These are phyloP conservation scores for Paraphoma sp. DNA, from an alignment of 2,329 filamentous ascomycete species.

Conservation along the genomic window DNA sequence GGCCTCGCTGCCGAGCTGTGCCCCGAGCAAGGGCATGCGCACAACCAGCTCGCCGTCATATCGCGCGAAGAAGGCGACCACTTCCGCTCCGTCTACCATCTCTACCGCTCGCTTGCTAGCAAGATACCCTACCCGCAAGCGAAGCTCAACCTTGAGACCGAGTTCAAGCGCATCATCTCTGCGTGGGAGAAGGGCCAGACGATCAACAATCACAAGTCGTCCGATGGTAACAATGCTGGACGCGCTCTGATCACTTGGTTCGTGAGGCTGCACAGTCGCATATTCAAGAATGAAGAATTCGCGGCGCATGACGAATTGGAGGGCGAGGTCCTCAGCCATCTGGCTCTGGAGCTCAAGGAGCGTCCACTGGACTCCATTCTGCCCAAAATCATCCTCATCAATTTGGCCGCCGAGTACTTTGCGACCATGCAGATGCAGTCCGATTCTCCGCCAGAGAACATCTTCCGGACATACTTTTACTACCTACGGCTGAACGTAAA, in stretches of 20 bases:
- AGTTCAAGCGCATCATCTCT: conserved; percentile 72
- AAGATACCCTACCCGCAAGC: conserved; percentile 77
- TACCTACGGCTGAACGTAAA: conserved; percentile 80
- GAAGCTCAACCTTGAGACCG: conserved; percentile 75
- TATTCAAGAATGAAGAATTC: conserved; percentile 79
- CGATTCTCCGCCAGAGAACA: conserved; percentile 41
- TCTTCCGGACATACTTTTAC: conserved; percentile 59
- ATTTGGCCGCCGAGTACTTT: conserved; percentile 82
- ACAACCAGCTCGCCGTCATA: conserved; percentile 91
- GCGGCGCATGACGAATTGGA: conserved; percentile 81
- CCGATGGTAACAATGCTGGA: conserved; percentile 60
- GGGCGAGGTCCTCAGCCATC: conserved; percentile 79
- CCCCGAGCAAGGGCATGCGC: conserved; percentile 79
- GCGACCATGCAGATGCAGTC: conserved; percentile 66
- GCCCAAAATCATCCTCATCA: conserved; percentile 82
- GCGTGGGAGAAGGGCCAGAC: conserved; percentile 64
- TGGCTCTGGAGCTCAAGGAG: conserved; percentile 75
- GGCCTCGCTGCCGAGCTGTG: conserved; percentile 78
- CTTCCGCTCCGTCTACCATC: conserved; percentile 84
- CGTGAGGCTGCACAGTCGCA: conserved; percentile 82
- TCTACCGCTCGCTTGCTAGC: conserved; percentile 82
- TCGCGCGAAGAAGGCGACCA: conserved; percentile 79
- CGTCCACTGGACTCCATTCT: conserved; percentile 69
- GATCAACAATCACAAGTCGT: conserved; percentile 48
- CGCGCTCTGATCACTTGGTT: conserved; percentile 81